A percentile compares a stretch with the other conserved stretches of the same genome.
These are phyloP conservation scores for Lepiota venenata DNA, from an alignment of 768 basidiomycete species.

Conservation along the genomic window DNA sequence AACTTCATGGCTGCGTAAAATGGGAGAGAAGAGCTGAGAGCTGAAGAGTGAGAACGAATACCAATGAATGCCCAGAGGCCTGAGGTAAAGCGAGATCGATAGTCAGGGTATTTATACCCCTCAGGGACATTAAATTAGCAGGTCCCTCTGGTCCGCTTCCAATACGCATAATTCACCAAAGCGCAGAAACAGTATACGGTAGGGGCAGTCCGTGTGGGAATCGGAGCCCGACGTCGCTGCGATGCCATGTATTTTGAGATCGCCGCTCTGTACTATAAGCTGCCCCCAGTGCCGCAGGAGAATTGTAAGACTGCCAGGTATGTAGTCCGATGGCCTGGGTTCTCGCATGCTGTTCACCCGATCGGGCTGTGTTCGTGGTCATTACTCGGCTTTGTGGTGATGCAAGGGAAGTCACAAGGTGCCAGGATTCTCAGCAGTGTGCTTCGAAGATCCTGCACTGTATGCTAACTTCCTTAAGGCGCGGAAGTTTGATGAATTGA, in stretches of 20 bases:
- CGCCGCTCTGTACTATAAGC: background rate
- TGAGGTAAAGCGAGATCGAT: too few species aligned
- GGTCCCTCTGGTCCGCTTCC: background rate
- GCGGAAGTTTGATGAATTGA: slow-evolving; percentile 1
- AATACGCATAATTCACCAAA: background rate
- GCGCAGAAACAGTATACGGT: background rate
- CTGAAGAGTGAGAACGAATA: too few species aligned
- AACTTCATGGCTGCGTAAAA: slow-evolving; percentile 1
- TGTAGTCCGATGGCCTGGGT: too few species aligned
- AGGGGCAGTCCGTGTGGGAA: background rate
- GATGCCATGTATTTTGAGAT: background rate
- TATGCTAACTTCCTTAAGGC: background rate
- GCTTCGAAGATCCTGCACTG: background rate
- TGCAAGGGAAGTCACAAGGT: background rate
- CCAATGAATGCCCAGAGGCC: too few species aligned
- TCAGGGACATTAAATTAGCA: background rate
- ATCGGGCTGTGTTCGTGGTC: too few species aligned
- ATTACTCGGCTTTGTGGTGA: background rate
- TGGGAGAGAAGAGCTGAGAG: too few species aligned
- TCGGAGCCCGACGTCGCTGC: too few species aligned
- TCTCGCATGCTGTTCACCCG: too few species aligned
- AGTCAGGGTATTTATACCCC: slow-evolving; percentile 4
- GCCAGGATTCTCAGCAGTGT: background rate
- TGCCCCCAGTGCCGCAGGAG: background rate
- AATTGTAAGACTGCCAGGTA: background rate